phyloP scores from a whole-genome alignment of 768 basidiomycete genomes.

The Multifurca ochricompacta region DNA sequence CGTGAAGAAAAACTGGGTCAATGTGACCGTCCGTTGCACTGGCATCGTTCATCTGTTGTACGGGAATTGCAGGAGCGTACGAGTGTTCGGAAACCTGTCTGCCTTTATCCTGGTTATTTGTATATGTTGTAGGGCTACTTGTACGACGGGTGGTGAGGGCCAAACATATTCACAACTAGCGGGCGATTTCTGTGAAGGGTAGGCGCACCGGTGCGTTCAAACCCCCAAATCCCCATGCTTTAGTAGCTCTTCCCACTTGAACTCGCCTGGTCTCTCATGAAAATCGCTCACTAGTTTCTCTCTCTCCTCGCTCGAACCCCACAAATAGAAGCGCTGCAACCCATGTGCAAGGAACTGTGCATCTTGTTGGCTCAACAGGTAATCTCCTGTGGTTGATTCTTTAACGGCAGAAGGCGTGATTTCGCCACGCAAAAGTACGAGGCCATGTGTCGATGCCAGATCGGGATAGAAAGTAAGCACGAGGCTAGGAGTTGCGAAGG shows the following conservation, averaged over 20 bases:
- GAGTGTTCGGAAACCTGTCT: not conserved
- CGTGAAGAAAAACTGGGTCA: too few species aligned
- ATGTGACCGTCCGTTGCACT: too few species aligned
- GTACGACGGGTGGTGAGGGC: not conserved
- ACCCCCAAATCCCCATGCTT: slow-evolving; percentile 31
- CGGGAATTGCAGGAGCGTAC: not conserved
- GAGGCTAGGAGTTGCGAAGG: slow-evolving; percentile 87
- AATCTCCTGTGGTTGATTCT: slow-evolving; percentile 30
- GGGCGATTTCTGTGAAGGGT: too few species aligned
- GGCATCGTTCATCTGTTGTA: not conserved
- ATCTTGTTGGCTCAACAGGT: slow-evolving; percentile 67
- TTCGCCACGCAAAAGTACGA: slow-evolving; percentile 87
- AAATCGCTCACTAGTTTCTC: slow-evolving; percentile 56
- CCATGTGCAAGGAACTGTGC: slow-evolving; percentile 76
- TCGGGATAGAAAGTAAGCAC: slow-evolving; percentile 91
- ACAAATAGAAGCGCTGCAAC: slow-evolving; percentile 81
- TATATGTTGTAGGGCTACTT: not conserved
- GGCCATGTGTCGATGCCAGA: slow-evolving; percentile 64
- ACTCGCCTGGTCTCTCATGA: slow-evolving; percentile 69
- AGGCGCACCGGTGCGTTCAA: not conserved
- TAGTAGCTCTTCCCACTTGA: slow-evolving; percentile 77
- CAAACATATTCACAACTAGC: not conserved
- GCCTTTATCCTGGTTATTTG: not conserved
- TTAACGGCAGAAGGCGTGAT: slow-evolving; percentile 61
- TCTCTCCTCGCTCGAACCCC: slow-evolving; percentile 39